Evolutionary conservation across 192 early-diverging fungal genomes (phyloP).

Genomic region (Piromyces sp.): DNA sequence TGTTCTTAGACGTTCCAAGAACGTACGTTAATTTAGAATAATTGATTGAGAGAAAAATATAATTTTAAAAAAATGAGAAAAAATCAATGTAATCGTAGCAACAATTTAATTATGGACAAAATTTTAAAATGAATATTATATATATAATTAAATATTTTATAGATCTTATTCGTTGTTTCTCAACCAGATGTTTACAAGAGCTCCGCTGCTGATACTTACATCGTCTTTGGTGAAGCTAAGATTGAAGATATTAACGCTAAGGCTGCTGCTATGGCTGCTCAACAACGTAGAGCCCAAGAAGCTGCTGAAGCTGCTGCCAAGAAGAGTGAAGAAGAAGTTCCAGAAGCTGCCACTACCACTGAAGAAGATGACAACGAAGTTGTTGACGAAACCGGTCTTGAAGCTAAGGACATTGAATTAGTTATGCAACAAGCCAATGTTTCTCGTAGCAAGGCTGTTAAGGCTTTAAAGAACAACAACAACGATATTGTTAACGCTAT

Average conservation of each 20-base stretch:
- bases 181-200: slow-evolving; percentile 88
- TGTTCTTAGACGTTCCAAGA: slow-evolving; percentile 63
- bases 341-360: slow-evolving; percentile 8
- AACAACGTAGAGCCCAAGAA: slow-evolving; percentile 22
- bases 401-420: slow-evolving; percentile 82
- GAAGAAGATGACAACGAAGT: slow-evolving; percentile 46
- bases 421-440: slow-evolving; percentile 82
- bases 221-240: slow-evolving; percentile 90
- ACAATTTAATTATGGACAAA: too few relatives aligned
- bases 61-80: too few relatives aligned
- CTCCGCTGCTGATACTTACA: slow-evolving; percentile 73
- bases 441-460: slow-evolving; percentile 72
- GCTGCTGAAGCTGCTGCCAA: slow-evolving; percentile 16
- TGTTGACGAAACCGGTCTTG: slow-evolving; percentile 70
- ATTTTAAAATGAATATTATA: too few relatives aligned
- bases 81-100: too few relatives aligned
- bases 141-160: background rate
- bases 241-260: slow-evolving; percentile 65
- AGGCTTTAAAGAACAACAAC: slow-evolving; percentile 69
- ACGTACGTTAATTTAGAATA: slow-evolving; percentile 21
- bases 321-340: slow-evolving; percentile 24
- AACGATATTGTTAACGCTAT: slow-evolving; percentile 94
- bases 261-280: slow-evolving; percentile 47
- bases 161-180: slow-evolving; percentile 69
- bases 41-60: too few relatives aligned